These are phyloP conservation scores for Fusarium anthophilum DNA, from an alignment of 2,329 filamentous ascomycete genomes.

Conservation along the genomic window DNA sequence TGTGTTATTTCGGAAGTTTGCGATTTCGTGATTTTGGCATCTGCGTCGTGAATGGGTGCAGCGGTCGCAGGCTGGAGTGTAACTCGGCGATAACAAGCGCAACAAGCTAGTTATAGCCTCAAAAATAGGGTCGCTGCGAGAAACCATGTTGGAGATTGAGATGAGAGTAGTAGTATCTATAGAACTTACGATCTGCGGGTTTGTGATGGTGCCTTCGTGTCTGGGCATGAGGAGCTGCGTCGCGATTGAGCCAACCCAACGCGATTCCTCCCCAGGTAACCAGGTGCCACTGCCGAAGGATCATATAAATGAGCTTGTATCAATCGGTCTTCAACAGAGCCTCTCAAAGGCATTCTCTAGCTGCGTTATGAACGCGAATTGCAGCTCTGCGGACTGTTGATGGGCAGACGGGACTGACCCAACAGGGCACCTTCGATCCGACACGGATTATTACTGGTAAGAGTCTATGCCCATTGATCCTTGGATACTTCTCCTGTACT, in stretches of 20 bases:
- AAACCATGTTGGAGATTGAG: fast-evolving
- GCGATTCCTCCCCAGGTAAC: neutral
- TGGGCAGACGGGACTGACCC: neutral
- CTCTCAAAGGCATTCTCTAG: neutral
- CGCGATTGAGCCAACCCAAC: neutral
- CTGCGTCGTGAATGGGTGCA: too few species aligned
- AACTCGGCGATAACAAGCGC: neutral
- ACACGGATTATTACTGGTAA: neutral
- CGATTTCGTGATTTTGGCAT: neutral
- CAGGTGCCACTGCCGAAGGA: fast-evolving
- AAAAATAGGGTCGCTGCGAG: fast-evolving
- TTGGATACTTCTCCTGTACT: fast-evolving
- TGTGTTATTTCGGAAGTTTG: neutral
- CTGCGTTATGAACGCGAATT: neutral
- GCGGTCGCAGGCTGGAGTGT: neutral
- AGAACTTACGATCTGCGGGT: too few species aligned
- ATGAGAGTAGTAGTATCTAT: fast-evolving
- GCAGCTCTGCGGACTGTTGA: neutral
- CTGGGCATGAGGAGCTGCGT: neutral
- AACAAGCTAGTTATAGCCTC: neutral
- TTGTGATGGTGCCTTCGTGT: neutral
- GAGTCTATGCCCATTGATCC: neutral
- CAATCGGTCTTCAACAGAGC: fast-evolving
- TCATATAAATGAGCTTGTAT: fast-evolving
- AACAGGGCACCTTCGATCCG: neutral